A percentile compares a stretch with the other conserved stretches of the same genome.
These are phyloP conservation scores for Saturnispora silvae DNA, from an alignment of 805 yeast genomes.

Conservation along the genomic window DNA sequence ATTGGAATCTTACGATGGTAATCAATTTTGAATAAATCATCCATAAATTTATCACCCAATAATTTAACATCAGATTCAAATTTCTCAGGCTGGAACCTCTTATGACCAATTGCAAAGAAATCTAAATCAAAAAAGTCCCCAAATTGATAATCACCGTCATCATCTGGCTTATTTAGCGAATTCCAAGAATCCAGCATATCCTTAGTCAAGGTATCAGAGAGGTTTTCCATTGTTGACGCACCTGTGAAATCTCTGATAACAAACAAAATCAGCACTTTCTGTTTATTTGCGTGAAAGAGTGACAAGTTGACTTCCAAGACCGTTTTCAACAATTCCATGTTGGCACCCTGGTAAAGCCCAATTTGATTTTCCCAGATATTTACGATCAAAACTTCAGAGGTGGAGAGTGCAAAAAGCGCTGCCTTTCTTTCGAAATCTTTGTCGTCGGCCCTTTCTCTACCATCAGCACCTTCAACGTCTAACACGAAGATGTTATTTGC, in stretches of 20 bases:
- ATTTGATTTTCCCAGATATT: constrained; percentile 97
- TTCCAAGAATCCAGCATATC: constrained; percentile 78
- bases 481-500: constrained; percentile 51
- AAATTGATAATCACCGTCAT: constrained; percentile 42
- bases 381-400: constrained; percentile 81
- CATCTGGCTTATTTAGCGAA: constrained; percentile 61
- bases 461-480: constrained; percentile 99
- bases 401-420: constrained; percentile 87
- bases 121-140: constrained; percentile 76
- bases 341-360: constrained; percentile 95
- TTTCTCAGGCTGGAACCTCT: constrained; percentile 64
- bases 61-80: constrained; percentile 49
- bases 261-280: constrained; percentile 59
- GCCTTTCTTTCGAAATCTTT: constrained; percentile 97
- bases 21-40: constrained; percentile 46
- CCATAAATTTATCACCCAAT: constrained; percentile 54
- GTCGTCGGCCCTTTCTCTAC: constrained; percentile 95
- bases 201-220: constrained; percentile 54
- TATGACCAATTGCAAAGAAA: constrained; percentile 78
- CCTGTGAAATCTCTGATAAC: constrained; percentile 92
- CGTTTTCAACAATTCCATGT: constrained; percentile 88
- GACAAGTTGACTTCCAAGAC: constrained; percentile 92
- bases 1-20: constrained; percentile 84
- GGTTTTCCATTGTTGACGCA: constrained; percentile 65
- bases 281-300: constrained; percentile 56